Conservation (phyloP, 2,329 filamentous ascomycete genomes). For the Sporothrix inflata region DNA sequence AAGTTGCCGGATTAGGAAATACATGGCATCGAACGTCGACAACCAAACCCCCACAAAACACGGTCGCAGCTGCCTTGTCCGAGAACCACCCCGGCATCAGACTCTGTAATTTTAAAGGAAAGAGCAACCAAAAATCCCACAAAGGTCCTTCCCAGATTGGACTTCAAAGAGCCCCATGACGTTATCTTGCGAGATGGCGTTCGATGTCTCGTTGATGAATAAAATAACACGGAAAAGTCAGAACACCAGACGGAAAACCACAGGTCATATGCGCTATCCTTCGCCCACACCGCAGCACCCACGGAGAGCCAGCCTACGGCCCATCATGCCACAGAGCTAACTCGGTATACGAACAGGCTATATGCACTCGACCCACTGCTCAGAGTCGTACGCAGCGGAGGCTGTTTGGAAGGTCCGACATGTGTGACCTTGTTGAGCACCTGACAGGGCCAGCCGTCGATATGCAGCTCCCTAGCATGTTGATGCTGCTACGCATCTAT, state of each 20-base stretch:
- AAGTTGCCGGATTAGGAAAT: conserved; percentile 20
- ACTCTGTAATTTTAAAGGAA: background rate
- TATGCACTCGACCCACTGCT: background rate
- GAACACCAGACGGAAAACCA: background rate
- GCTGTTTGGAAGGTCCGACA: background rate
- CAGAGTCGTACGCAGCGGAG: background rate
- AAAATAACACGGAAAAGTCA: background rate
- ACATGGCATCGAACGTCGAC: background rate
- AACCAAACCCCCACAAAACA: background rate
- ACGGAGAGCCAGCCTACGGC: background rate
- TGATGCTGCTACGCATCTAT: background rate
- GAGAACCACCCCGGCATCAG: background rate
- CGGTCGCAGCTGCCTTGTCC: background rate
- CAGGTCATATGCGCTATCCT: background rate
- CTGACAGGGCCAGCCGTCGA: background rate
- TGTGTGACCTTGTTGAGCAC: background rate
- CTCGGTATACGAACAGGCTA: background rate
- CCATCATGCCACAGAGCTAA: background rate
- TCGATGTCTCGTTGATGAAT: background rate
- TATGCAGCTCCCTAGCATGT: background rate
- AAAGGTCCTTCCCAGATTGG: background rate
- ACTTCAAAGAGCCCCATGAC: background rate
- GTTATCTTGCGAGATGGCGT: background rate
- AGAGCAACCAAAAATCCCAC: background rate
- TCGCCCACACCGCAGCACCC: background rate